A percentile compares a stretch with the other conserved stretches of the same genome.
phyloP scores from a whole-genome alignment of 257 asterid genomes.

The Solanum sitiens region DNA sequence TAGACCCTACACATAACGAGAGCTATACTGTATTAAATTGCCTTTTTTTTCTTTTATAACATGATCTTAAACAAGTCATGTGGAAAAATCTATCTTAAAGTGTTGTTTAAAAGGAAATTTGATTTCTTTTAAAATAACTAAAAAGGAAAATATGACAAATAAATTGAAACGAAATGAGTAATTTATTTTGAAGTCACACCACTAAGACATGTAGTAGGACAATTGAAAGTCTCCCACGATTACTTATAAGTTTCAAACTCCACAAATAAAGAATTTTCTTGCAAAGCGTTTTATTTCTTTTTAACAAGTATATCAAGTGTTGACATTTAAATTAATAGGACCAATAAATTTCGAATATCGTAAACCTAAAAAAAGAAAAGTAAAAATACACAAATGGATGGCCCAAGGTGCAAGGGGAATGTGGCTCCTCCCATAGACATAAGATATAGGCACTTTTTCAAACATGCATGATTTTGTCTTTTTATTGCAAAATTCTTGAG shows the following conservation, averaged over 20 bases:
- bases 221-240: background rate
- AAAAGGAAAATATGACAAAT: background rate
- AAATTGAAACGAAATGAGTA: background rate
- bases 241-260: background rate
- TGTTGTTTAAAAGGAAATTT: background rate
- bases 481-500: slow-evolving; percentile 24
- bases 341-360: background rate
- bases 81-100: background rate
- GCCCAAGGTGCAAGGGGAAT: background rate
- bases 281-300: background rate
- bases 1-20: background rate
- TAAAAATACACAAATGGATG: background rate
- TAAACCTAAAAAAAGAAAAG: no score
- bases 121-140: background rate
- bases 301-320: background rate
- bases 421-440: slow-evolving; percentile 1
- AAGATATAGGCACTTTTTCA: slow-evolving; percentile 2
- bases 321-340: background rate
- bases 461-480: slow-evolving; percentile 8
- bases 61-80: background rate
- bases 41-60: background rate
- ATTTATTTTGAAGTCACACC: background rate
- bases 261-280: background rate
- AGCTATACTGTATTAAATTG: background rate
- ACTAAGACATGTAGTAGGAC: background rate